Evolutionary conservation across 768 basidiomycete species (phyloP).

Genomic region (Termitomyces sp.): DNA sequence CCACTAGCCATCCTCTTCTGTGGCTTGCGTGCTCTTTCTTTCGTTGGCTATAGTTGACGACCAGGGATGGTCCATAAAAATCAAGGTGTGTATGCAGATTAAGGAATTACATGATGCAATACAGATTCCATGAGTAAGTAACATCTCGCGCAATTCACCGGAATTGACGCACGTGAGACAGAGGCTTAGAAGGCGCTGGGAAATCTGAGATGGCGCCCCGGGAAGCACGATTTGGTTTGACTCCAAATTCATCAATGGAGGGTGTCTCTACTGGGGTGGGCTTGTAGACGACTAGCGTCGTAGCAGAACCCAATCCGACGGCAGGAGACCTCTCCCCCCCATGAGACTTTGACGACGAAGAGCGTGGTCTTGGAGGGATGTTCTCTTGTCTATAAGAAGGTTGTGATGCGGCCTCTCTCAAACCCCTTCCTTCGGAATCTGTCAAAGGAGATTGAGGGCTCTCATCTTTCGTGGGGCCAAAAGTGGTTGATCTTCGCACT

Average conservation of each 20-base stretch:
- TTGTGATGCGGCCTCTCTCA: slow-evolving; percentile 27
- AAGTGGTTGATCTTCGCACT: slow-evolving; percentile 37
- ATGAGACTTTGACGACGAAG: slow-evolving; percentile 4
- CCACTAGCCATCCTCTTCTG: slow-evolving; percentile 27
- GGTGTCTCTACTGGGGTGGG: slow-evolving; percentile 43
- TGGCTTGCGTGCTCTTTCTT: slow-evolving; percentile 68
- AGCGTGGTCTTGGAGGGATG: slow-evolving; percentile 3
- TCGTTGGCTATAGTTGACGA: slow-evolving; percentile 58
- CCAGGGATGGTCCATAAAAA: slow-evolving; percentile 13
- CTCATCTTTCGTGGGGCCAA: slow-evolving; percentile 23
- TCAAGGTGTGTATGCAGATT: slow-evolving; percentile 16
- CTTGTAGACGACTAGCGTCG: slow-evolving; percentile 68
- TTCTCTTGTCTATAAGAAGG: slow-evolving; percentile 13
- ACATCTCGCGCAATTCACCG: slow-evolving; percentile 52
- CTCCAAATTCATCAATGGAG: slow-evolving; percentile 47
- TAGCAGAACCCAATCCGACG: slow-evolving; percentile 64
- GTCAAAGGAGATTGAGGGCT: slow-evolving; percentile 15
- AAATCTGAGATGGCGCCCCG: slow-evolving; percentile 25
- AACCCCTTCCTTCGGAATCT: slow-evolving; percentile 1
- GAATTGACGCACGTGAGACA: slow-evolving; percentile 87
- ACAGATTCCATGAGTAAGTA: slow-evolving; percentile 34
- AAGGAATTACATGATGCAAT: slow-evolving; percentile 21
- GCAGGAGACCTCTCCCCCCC: slow-evolving; percentile 20
- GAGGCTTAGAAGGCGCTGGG: slow-evolving; percentile 51
- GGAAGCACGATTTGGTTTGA: slow-evolving; percentile 28